Evolutionary conservation across 2,329 filamentous ascomycete species (phyloP), one percentile per base, ranked within the genome.

Genomic region (Xylariaceae sp.): DNA sequence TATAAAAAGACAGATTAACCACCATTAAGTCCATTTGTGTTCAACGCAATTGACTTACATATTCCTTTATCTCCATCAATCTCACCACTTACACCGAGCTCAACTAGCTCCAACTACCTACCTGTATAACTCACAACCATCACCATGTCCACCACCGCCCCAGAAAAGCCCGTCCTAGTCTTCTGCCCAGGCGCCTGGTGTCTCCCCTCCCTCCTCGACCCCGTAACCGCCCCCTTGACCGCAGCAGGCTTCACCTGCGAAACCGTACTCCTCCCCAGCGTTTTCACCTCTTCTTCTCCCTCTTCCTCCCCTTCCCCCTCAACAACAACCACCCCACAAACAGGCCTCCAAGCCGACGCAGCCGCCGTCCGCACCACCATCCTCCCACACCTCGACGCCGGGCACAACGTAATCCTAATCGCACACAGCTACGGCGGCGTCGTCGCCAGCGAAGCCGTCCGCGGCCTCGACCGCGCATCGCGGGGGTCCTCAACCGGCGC

Each of bases 401-500:
- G 63, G 8, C 44, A 60, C 41, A 58, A 66, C 41, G 63, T 66
- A 3, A 57, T 65, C 10, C 10, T 61, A 49, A 50, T 64, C 8
- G 61, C 60, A 13, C 63, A 66, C 54, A 65, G 63, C 56, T 64
- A 66, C 59, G 61, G 65, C 53, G 63, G 65, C n/a, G 60, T 66
- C 2, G 65, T 66, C 0, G 60, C 45, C 41, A 63, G 60, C 48
- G 65, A 65, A 35, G 65, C 65, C 9, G 61, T 65, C 23, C 58
- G 45, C 37, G 63, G 59, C 37, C 53, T 66, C 1, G 65, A 66
- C 48, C 48, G 53, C 35, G 55, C 51, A 41, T 61, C 61, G 2
- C 63, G 63, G 7, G 63, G 61, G 3, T 15, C 53, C 4, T 47
- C 35, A 48, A 56, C 54, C 1, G 56, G 61, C 39, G 61, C 63